Evolutionary conservation across 2,329 filamentous ascomycete species (phyloP).

Genomic region (Xylogone sp.): DNA sequence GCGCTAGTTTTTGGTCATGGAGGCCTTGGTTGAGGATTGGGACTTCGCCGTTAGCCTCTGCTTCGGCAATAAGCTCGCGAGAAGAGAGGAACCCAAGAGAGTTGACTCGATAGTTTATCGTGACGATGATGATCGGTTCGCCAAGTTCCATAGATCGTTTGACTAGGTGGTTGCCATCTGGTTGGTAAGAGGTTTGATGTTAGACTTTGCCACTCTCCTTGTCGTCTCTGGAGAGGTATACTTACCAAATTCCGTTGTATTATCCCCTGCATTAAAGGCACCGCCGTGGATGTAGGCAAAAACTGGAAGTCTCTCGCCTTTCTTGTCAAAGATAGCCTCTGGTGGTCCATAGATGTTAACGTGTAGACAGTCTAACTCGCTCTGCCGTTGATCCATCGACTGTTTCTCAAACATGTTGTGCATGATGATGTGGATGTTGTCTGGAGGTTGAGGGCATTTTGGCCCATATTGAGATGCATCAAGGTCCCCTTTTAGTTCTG

Average conservation of each 20-base stretch:
- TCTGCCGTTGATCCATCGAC: neutral
- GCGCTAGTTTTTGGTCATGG: slow-evolving; percentile 4
- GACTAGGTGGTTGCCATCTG: slow-evolving; percentile 2
- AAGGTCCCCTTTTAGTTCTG: slow-evolving; percentile 2
- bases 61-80: slow-evolving; percentile 4
- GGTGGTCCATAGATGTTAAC: slow-evolving; percentile 4
- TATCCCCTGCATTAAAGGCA: neutral
- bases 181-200: neutral
- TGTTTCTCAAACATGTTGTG: neutral
- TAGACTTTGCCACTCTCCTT: neutral
- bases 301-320: neutral
- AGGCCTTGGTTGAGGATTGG: slow-evolving; percentile 4
- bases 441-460: slow-evolving; percentile 7
- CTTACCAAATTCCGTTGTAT: slow-evolving; percentile 2
- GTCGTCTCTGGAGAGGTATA: neutral
- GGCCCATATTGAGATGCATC: slow-evolving; percentile 9
- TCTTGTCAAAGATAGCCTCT: neutral
- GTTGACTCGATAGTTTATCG: neutral
- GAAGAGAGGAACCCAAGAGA: neutral
- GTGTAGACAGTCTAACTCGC: slow-evolving; percentile 4
- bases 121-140: neutral
- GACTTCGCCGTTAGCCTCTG: neutral
- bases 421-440: neutral
- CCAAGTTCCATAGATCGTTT: slow-evolving; percentile 1
- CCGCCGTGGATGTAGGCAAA: neutral